A percentile compares a stretch with the other conserved stretches of the same genome.
These are phyloP conservation scores for Fusarium siculi DNA, from an alignment of 2,329 filamentous ascomycete species.

Conservation along the genomic window DNA sequence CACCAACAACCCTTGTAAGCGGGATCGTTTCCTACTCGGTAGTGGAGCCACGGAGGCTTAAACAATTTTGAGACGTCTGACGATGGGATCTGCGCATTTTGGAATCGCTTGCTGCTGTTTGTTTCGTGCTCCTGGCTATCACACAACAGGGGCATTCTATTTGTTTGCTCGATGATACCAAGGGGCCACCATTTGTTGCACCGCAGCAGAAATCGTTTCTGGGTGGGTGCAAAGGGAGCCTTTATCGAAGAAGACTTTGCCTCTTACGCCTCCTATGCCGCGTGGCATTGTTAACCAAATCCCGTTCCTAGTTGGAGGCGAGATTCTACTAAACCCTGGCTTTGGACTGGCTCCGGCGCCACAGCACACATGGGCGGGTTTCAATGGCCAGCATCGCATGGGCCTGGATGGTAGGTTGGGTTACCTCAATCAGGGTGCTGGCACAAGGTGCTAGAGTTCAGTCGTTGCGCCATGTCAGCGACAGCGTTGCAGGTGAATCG, in stretches of 20 bases:
- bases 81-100: conserved; percentile 5
- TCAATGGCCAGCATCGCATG: conserved; percentile 21
- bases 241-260: conserved; percentile 5
- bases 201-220: background rate
- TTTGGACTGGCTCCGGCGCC: conserved; percentile 17
- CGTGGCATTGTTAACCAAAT: conserved; percentile 26
- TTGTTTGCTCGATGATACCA: conserved; percentile 15
- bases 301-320: background rate
- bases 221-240: conserved; percentile 8
- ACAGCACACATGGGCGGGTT: conserved; percentile 28
- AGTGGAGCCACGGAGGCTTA: background rate
- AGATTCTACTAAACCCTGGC: conserved; percentile 12
- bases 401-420: conserved; percentile 13
- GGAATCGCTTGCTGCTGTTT: background rate
- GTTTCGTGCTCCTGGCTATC: background rate
- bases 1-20: conserved; percentile 15
- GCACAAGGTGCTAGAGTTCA: conserved; percentile 1
- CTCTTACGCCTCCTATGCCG: conserved; percentile 8
- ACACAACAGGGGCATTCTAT: background rate
- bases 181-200: conserved; percentile 12
- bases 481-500: background rate
- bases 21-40: conserved; percentile 11
- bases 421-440: conserved; percentile 30
- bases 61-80: conserved; percentile 22
- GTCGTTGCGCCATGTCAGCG: conserved; percentile 14